These are phyloP conservation scores for Mycena pura DNA, from an alignment of 768 basidiomycete species.

Conservation along the genomic window DNA sequence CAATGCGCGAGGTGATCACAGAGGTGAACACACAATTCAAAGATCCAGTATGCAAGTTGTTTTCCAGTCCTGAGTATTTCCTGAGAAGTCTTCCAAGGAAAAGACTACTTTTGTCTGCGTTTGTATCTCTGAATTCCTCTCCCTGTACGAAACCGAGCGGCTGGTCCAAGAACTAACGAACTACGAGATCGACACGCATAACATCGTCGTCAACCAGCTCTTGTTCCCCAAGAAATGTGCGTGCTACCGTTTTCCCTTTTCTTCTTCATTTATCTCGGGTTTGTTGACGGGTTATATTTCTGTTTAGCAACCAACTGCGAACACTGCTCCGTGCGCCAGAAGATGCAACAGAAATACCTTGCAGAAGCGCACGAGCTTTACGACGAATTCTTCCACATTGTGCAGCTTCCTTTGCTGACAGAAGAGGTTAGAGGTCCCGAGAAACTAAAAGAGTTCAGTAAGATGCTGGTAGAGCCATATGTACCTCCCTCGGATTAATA, in stretches of 20 bases:
- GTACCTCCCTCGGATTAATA: slow-evolving; percentile 56
- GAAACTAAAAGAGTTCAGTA: slow-evolving; percentile 91
- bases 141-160: slow-evolving; percentile 97
- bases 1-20: slow-evolving; percentile 95
- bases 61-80: neutral
- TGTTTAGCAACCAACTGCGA: slow-evolving; percentile 86
- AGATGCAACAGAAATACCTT: slow-evolving; percentile 99
- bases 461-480: slow-evolving; percentile 88
- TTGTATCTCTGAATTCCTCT: slow-evolving; percentile 98
- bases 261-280: neutral
- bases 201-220: slow-evolving; percentile 97
- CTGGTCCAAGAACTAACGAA: slow-evolving; percentile 94
- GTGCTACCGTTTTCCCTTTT: neutral
- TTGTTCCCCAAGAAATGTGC: slow-evolving; percentile 89
- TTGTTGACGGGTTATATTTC: slow-evolving; percentile 8
- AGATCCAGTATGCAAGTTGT: slow-evolving; percentile 75
- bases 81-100: slow-evolving; percentile 59
- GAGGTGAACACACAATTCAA: slow-evolving; percentile 99
- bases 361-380: slow-evolving; percentile 96
- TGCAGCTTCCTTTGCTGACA: slow-evolving; percentile 90
- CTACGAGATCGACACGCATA: slow-evolving; percentile 97
- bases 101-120: slow-evolving; percentile 99
- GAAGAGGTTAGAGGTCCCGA: slow-evolving; percentile 97
- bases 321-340: slow-evolving; percentile 91
- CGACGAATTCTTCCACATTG: slow-evolving; percentile 97